Base-by-base conservation (phyloP, 2,329 filamentous ascomycete species). In the Ophiostoma australiae region DNA sequence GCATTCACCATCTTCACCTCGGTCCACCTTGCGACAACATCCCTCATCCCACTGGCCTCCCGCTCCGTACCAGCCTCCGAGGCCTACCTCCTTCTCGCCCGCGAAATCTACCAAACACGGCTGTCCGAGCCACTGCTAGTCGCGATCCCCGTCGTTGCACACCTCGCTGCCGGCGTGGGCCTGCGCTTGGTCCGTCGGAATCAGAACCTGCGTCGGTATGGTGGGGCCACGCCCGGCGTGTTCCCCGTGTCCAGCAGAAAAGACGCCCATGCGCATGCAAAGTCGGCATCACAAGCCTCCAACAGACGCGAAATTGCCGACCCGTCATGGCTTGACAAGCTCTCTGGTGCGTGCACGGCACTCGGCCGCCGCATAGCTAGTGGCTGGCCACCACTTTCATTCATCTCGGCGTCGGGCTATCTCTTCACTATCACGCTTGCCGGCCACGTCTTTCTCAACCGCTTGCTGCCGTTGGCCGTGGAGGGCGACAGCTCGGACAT, bases 401-500 rank as follows among this genome's bases (percentile, higher is more conserved):
- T 89, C 70, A 91, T 91, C 65, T 89, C 90, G 35, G 80, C 86
- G 1, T 85, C 92, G 0, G 94, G 95, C 0, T 97, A 93, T 78
- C 80, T 84, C 0, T 83, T 96, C 23, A 78, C 87, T 0, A 85
- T 86, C 0, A 81, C 94, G 27, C 84, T 94, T 35, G 82, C 85
- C 0, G 87, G 87, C 6, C 94, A 98, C 79, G 85, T 90, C 2
- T 86, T 89, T 73, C 84, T 93, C 72, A 97, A 96, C 78, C 87
- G 94, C 44, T 80, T 88, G 2, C 82, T 96, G 35, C 94, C 95
- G 1, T 80, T 94, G 44, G 82, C 87, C 37, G 86, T 93, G 65
- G 91, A 96, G 70, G 94, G 94, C 7, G 93, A 94, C 72, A 93
- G 89, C 76, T 91, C 92, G n/a, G 90, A 94, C 70, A 89, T 97